Percentiles rank a stretch among this genome's conserved stretches.
These are phyloP conservation scores for Pistacia integerrima DNA, from an alignment of 345 rosid genomes.

Conservation along the genomic window DNA sequence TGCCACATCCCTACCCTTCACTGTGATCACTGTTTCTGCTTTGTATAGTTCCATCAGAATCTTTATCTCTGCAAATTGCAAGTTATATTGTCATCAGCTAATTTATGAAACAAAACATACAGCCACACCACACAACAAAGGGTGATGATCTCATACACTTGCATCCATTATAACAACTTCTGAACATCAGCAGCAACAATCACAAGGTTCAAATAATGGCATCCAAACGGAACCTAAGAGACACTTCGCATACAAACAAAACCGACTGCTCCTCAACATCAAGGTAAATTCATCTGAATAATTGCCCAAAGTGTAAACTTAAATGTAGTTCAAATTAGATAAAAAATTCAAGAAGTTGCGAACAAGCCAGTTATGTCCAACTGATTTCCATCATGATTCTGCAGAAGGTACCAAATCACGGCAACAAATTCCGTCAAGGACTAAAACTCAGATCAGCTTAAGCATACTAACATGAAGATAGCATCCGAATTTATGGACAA, in stretches of 20 bases:
- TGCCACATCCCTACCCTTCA: conserved; percentile 29
- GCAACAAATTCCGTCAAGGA: background rate
- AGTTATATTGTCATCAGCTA: background rate
- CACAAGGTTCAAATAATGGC: background rate
- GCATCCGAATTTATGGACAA: background rate
- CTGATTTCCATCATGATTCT: background rate
- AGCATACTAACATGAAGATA: background rate
- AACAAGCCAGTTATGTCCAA: background rate
- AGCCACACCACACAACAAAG: background rate
- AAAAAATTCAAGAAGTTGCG: background rate
- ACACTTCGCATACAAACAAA: background rate
- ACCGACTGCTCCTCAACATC: too few species aligned
- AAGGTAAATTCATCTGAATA: too few species aligned
- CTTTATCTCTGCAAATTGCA: conserved; percentile 59
- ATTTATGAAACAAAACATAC: background rate
- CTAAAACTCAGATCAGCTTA: background rate
- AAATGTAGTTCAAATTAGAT: background rate
- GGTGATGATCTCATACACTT: background rate
- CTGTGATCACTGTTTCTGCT: conserved; percentile 36
- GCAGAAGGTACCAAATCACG: background rate
- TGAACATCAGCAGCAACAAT: background rate
- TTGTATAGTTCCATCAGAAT: conserved; percentile 55
- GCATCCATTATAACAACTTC: background rate
- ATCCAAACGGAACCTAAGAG: background rate
- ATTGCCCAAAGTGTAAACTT: background rate